These are phyloP conservation scores for Cymbopogon citratus DNA, from an alignment of 176 grass and related monocot genomes.

Conservation along the genomic window DNA sequence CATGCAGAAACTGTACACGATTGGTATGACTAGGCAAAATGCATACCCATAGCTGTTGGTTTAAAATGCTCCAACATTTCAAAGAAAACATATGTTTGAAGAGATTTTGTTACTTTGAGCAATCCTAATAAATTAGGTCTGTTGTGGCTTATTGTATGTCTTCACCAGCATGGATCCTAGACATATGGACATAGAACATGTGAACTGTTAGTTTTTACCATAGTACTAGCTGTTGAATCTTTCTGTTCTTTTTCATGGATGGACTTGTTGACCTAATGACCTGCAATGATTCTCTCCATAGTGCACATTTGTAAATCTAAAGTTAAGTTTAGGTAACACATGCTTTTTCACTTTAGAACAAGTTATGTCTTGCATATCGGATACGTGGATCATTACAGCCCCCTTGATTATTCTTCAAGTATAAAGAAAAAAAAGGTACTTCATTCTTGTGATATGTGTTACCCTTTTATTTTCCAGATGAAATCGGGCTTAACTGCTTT, in stretches of 20 bases:
- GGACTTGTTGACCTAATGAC: not conserved
- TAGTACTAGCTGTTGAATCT: not conserved
- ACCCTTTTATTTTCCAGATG: constrained; percentile 58
- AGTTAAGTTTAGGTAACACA: not conserved
- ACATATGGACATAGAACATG: not conserved
- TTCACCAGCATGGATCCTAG: not conserved
- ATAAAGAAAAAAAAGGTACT: not conserved
- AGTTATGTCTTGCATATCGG: not conserved
- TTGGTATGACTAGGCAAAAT: not conserved
- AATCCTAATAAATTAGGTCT: not conserved
- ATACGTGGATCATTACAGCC: not conserved
- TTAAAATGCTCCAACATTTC: not conserved
- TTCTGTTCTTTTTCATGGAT: not conserved
- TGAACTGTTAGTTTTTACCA: not conserved
- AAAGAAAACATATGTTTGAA: not conserved
- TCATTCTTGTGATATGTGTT: not conserved
- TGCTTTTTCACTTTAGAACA: not conserved
- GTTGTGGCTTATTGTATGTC: not conserved
- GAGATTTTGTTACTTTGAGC: not conserved
- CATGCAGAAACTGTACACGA: not conserved
- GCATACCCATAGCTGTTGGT: not conserved
- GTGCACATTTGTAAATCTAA: not conserved
- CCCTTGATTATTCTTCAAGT: constrained; percentile 7
- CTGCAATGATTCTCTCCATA: not conserved
- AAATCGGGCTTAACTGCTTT: constrained; percentile 77